Conservation (phyloP, 768 basidiomycete genomes). For the Leccinum barrowsii region DNA sequence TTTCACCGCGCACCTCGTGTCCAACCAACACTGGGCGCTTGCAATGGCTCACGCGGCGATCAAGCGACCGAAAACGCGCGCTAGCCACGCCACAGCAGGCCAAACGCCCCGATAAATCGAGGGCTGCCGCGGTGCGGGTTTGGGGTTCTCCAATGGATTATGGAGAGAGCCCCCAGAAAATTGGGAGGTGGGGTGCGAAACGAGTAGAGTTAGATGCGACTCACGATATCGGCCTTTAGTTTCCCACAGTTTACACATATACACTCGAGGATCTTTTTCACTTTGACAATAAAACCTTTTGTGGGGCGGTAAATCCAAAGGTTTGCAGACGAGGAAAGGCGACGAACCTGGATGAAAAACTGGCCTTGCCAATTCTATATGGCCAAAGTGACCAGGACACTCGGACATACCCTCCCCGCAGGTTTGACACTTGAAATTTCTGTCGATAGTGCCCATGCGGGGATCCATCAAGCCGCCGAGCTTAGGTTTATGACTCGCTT, state of each 20-base stretch:
- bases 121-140: conserved; percentile 80
- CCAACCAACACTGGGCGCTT: conserved; percentile 75
- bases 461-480: conserved; percentile 96
- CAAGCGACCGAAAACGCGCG: conserved; percentile 95
- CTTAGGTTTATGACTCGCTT: conserved; percentile 85
- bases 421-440: conserved; percentile 98
- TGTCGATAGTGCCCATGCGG: conserved; percentile 95
- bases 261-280: conserved; percentile 99
- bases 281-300: conserved; percentile 93
- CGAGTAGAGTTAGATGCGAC: conserved; percentile 82
- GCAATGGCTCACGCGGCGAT: conserved; percentile 76
- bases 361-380: conserved; percentile 95
- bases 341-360: conserved; percentile 91
- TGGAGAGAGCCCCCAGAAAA: conserved; percentile 99
- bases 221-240: conserved; percentile 95
- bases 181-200: conserved; percentile 91
- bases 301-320: background rate
- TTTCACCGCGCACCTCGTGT: conserved; percentile 92
- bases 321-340: background rate
- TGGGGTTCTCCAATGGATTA: conserved; percentile 86
- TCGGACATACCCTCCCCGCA: conserved; percentile 99
- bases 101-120: conserved; percentile 80
- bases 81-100: conserved; percentile 68
- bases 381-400: conserved; percentile 98
- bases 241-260: conserved; percentile 99